These are phyloP conservation scores for Cryptococcus sp. DNA, from an alignment of 1,284 basidiomycete species.

Conservation along the genomic window DNA sequence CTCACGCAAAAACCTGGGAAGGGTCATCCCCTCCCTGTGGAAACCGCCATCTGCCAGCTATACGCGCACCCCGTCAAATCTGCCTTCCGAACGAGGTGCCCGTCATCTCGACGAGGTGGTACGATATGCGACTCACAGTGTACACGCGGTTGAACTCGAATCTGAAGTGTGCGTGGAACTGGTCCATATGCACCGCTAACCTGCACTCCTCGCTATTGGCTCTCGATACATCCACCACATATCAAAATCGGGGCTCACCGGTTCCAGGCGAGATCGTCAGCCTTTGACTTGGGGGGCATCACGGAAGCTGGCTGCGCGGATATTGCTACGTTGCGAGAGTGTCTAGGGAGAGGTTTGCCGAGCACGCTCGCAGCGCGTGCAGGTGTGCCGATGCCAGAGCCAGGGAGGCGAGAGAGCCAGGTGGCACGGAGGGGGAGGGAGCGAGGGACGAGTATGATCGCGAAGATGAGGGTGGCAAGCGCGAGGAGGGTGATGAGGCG, in stretches of 20 bases:
- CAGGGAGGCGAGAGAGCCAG: neutral
- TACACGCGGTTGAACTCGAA: conserved; percentile 43
- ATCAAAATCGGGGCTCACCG: too few relatives aligned
- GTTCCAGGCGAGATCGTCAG: neutral
- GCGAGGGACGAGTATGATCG: conserved; percentile 4
- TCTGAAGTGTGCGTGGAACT: conserved; percentile 43
- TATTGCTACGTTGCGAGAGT: neutral
- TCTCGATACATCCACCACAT: too few relatives aligned
- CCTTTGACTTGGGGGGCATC: neutral
- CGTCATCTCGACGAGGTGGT: neutral
- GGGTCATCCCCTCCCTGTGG: conserved; percentile 52
- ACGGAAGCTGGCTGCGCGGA: neutral
- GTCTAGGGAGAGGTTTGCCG: neutral
- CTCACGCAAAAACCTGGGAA: conserved; percentile 54
- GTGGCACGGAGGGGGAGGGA: neutral
- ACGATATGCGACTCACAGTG: conserved; percentile 24
- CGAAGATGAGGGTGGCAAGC: neutral
- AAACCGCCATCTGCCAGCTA: conserved; percentile 58
- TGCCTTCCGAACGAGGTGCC: neutral
- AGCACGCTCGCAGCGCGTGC: neutral
- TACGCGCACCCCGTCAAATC: neutral
- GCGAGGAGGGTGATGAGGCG: neutral
- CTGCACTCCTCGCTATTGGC: conserved; percentile 9
- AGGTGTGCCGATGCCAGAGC: neutral
- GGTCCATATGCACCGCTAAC: conserved; percentile 43